Evolutionary conservation across 306 rosid species (phyloP).

Genomic region (Luffa aegyptiaca): DNA sequence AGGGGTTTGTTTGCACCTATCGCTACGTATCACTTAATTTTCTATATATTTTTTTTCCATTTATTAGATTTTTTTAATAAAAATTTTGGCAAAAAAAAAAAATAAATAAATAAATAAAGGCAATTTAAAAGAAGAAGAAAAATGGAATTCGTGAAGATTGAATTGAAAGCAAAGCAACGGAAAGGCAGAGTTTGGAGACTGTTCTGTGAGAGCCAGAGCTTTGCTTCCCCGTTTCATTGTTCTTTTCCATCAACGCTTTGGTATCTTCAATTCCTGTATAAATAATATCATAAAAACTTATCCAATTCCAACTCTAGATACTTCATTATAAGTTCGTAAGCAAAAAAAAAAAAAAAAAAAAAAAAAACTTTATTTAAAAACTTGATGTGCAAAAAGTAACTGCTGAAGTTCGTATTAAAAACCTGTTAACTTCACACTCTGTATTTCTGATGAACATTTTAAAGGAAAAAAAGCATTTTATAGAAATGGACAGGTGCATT

Average conservation of each 20-base stretch:
- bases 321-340: not conserved
- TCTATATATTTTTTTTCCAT: not conserved
- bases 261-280: not conserved
- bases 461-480: not conserved
- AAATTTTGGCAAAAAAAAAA: not conserved
- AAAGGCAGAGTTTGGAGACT: conserved; percentile 5
- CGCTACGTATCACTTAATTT: not conserved
- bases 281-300: not conserved
- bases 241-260: not conserved
- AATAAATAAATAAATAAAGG: not conserved
- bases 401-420: not conserved
- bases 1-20: conserved; percentile 1
- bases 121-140: not conserved
- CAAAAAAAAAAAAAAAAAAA: no score
- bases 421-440: not conserved
- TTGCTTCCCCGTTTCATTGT: not conserved
- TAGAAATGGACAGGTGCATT: not conserved
- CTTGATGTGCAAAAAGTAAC: not conserved
- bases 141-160: conserved; percentile 21
- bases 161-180: conserved; percentile 60
- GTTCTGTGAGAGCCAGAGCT: not conserved
- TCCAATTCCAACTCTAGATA: not conserved
- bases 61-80: not conserved
- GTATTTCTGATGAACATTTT: not conserved
- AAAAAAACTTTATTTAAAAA: not conserved